Evolutionary conservation across 148 eudicot genomes (phyloP), one percentile per base, ranked within the genome.

Genomic region (Arctostaphylos glauca): DNA sequence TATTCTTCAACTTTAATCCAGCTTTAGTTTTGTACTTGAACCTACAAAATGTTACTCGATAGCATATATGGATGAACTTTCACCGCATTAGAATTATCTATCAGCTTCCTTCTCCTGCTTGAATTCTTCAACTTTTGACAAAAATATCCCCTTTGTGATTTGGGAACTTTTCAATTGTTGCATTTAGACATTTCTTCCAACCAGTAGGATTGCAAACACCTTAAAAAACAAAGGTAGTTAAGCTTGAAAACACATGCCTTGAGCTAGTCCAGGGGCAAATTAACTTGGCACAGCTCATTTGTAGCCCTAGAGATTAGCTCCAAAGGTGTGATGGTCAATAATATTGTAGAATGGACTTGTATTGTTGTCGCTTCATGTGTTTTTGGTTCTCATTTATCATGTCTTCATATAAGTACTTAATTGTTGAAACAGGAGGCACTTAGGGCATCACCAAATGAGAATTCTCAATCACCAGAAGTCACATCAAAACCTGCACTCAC

Each of bases 381-480:
- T 47, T 50, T 13, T 6, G 4, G 44, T 76, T 14, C 79, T 25
- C 53, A 1, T 25, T 54, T 76, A 15, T 53, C n/a, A 76, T 13
- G 3, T 31, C 38, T 56, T 56, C 12, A n/a, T 76, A 18, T 38
- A 10, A 38, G 12, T 52, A 5, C 15, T 43, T 76, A 9, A 21
- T n/a, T 77, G 6, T 38, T 77, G 80, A 62, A 77, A 77, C 58
- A 77, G 80, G 80, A 77, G 18, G 66, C 49, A 41, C n/a, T 56
- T 53, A 87, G 82, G 86, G 88, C 84, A 67, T 88, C 90, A 56
- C 88, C 88, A 49, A 86, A 74, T 83, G 73, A 72, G 78, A 68
- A 73, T 55, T 60, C 81, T 84, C 91, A 85, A 52, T 94, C 94
- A 59, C 91, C 92, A 71, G 93, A 91, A 82, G 90, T 87, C 84